Percentiles rank a stretch among this genome's conserved stretches.
Evolutionary conservation across 805 yeast species (phyloP).

Genomic region (Lipomyces japonicus): DNA sequence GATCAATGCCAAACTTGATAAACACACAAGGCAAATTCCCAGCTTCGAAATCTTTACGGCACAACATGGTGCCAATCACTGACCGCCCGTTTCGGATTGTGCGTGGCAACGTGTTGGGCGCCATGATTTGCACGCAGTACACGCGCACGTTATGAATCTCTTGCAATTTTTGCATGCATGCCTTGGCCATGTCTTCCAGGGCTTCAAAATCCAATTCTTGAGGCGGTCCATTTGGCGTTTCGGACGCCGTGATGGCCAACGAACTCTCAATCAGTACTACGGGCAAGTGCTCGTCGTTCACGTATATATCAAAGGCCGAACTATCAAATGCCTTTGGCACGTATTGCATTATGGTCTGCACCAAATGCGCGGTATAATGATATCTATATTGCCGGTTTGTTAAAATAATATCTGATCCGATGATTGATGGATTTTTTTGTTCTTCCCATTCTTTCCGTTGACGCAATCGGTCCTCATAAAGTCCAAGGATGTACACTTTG

Average conservation of each 20-base stretch:
- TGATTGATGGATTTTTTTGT: slow-evolving; percentile 29
- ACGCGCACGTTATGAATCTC: slow-evolving; percentile 70
- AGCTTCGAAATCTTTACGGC: slow-evolving; percentile 68
- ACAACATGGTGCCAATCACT: slow-evolving; percentile 88
- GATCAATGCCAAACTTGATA: slow-evolving; percentile 70
- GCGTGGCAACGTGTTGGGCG: slow-evolving; percentile 78
- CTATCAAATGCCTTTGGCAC: slow-evolving; percentile 83
- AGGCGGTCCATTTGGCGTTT: slow-evolving; percentile 28
- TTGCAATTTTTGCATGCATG: slow-evolving; percentile 46
- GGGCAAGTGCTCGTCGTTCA: slow-evolving; percentile 76
- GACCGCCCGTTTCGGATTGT: slow-evolving; percentile 79
- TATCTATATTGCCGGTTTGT: slow-evolving; percentile 44
- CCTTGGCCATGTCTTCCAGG: slow-evolving; percentile 50
- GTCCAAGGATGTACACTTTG: slow-evolving; percentile 79
- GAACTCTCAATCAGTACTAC: slow-evolving; percentile 80
- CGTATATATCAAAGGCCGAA: slow-evolving; percentile 79
- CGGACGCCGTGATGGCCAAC: slow-evolving; percentile 41
- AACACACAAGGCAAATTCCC: slow-evolving; percentile 78
- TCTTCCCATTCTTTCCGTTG: slow-evolving; percentile 47
- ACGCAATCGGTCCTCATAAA: slow-evolving; percentile 85
- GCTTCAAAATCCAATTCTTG: slow-evolving; percentile 40
- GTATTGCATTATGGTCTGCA: slow-evolving; percentile 75
- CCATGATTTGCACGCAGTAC: slow-evolving; percentile 75
- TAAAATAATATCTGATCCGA: neutral
- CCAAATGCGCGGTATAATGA: slow-evolving; percentile 82